Conservation (phyloP, 78 protist species). For the Dictyostelium firmibasis region DNA sequence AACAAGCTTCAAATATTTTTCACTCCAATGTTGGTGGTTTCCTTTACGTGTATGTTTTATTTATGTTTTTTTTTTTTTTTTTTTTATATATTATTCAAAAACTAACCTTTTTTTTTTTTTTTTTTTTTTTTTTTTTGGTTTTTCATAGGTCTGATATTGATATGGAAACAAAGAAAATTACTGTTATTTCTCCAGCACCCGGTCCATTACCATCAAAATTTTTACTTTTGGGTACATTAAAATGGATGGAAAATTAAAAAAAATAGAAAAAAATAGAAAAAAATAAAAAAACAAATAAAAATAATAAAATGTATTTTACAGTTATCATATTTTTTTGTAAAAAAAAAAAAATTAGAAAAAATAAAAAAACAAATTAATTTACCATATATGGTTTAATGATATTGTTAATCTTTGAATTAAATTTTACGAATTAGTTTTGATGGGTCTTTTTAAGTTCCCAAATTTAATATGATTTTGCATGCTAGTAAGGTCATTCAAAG, state of each 20-base stretch:
- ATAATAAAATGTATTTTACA: background rate
- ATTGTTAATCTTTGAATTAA: background rate
- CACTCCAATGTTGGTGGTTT: conserved; percentile 77
- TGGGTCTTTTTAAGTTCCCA: background rate
- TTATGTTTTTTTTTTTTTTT: background rate
- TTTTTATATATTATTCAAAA: background rate
- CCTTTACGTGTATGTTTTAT: conserved; percentile 66
- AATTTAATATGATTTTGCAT: too few species aligned
- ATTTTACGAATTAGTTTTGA: background rate
- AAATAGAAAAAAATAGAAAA: background rate
- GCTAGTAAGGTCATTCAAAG: background rate
- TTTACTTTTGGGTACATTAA: conserved; percentile 56
- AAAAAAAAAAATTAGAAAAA: background rate
- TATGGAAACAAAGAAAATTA: conserved; percentile 68
- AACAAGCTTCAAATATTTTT: conserved; percentile 12
- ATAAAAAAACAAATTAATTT: too few species aligned
- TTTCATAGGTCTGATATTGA: conserved; percentile 49
- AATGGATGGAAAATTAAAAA: conserved; percentile 51
- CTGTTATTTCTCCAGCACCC: conserved; percentile 77
- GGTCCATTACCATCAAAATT: conserved; percentile 69
- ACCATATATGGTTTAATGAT: background rate
- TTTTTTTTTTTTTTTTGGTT: background rate
- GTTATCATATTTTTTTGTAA: too few species aligned
- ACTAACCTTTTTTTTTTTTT: background rate
- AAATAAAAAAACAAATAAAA: background rate